Percentiles rank a stretch among this genome's conserved stretches.
These are phyloP conservation scores for Microcera coccophila DNA, from an alignment of 2,329 filamentous ascomycete species.

Conservation along the genomic window DNA sequence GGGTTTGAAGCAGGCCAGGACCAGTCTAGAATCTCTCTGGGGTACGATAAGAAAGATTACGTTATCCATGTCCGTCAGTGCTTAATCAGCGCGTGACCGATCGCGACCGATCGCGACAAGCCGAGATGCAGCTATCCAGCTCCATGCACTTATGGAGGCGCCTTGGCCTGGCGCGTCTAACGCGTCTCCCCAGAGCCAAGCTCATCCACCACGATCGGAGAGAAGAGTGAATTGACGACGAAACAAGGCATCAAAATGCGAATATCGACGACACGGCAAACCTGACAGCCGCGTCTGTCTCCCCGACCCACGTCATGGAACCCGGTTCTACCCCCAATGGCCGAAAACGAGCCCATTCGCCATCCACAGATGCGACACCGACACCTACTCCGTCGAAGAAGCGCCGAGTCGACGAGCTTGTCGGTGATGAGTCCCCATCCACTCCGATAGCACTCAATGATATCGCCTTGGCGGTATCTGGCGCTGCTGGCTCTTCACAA, in stretches of 20 bases:
- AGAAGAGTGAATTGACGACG: constrained; percentile 10
- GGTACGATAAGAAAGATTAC: too few species aligned
- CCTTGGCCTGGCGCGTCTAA: constrained; percentile 23
- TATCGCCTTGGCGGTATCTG: too few species aligned
- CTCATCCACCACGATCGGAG: constrained; percentile 4
- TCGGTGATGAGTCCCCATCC: constrained; percentile 22
- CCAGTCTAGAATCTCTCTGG: too few species aligned
- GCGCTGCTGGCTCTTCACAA: too few species aligned
- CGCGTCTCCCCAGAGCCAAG: constrained; percentile 19
- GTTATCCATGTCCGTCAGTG: too few species aligned
- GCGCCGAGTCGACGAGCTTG: constrained; percentile 29
- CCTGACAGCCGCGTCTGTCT: constrained; percentile 5
- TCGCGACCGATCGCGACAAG: too few species aligned
- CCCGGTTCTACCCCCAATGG: constrained; percentile 19
- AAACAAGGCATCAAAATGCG: constrained; percentile 13
- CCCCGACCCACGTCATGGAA: constrained; percentile 23
- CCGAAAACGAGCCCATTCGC: constrained; percentile 23
- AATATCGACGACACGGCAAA: constrained; percentile 2
- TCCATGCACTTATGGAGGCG: constrained; percentile 5
- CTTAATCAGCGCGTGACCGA: too few species aligned
- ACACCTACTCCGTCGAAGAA: constrained; percentile 31
- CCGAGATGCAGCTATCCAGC: not conserved
- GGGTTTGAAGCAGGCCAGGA: too few species aligned
- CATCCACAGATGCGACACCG: constrained; percentile 19
- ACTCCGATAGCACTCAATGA: constrained; percentile 30